Evolutionary conservation across 2,329 filamentous ascomycete genomes (phyloP).

Genomic region (Aureobasidium pullulans): DNA sequence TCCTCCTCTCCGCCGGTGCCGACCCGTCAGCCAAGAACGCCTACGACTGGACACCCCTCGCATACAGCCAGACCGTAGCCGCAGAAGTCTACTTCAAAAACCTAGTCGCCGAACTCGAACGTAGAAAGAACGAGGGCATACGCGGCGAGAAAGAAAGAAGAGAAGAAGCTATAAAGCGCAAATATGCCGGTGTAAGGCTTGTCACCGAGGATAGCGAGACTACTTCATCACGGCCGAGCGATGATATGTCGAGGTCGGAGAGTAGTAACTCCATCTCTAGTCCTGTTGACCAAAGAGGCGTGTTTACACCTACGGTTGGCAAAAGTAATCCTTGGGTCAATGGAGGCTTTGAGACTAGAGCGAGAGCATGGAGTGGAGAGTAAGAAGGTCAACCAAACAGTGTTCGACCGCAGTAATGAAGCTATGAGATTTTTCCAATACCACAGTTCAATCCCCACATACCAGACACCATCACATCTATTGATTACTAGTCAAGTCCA

Average conservation of each 20-base stretch:
- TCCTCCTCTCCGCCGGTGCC: constrained; percentile 70
- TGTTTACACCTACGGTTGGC: neutral
- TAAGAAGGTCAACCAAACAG: neutral
- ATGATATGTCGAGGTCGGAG: constrained; percentile 6
- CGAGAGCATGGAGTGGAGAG: constrained; percentile 8
- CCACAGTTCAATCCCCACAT: neutral
- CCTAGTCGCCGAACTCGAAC: constrained; percentile 64
- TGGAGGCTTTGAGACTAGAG: constrained; percentile 6
- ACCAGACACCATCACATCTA: no score
- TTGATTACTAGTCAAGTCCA: no score
- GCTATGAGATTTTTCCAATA: neutral
- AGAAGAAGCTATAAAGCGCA: constrained; percentile 15
- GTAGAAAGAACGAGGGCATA: constrained; percentile 39
- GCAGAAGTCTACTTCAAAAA: constrained; percentile 79
- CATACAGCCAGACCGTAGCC: constrained; percentile 73
- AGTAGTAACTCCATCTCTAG: constrained; percentile 9
- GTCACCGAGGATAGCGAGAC: constrained; percentile 15
- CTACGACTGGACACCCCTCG: constrained; percentile 75
- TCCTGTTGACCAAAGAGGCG: constrained; percentile 1
- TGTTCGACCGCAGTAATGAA: neutral
- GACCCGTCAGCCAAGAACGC: constrained; percentile 64
- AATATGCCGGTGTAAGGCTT: constrained; percentile 15
- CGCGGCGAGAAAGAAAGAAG: constrained; percentile 7
- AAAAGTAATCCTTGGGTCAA: constrained; percentile 2
- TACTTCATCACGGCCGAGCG: neutral